Conservation (phyloP, 192 early-diverging fungal genomes). For the Anaeromyces robustus region DNA sequence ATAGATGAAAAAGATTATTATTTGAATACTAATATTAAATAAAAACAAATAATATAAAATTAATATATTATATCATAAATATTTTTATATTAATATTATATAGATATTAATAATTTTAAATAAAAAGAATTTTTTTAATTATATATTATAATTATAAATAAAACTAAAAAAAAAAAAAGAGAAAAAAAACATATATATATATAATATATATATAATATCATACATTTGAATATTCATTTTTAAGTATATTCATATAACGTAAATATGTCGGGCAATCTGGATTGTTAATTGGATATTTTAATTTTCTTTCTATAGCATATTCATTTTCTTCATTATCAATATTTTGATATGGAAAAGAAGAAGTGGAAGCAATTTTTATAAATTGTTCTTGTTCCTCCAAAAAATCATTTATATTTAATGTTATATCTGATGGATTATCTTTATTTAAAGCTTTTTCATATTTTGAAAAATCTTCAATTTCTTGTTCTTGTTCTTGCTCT, state of each 20-base stretch:
- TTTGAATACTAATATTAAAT: not conserved
- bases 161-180: too few relatives aligned
- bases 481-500: too few relatives aligned
- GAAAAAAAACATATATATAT: too few relatives aligned
- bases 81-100: too few relatives aligned
- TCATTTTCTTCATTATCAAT: not conserved
- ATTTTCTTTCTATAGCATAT: not conserved
- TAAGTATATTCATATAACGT: not conserved
- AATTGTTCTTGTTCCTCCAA: not conserved
- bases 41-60: not conserved
- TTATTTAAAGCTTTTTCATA: not conserved
- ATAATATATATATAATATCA: not conserved
- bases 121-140: too few relatives aligned
- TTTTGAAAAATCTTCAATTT: not conserved
- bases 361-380: not conserved
- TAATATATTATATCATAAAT: too few relatives aligned
- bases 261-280: not conserved
- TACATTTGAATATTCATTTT: not conserved
- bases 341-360: too few relatives aligned
- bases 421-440: not conserved
- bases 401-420: not conserved
- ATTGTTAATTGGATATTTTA: not conserved
- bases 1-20: not conserved
- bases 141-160: too few relatives aligned
- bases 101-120: too few relatives aligned